Base-by-base conservation (phyloP, 371 early-diverging fungal species). In the Mortierella sp. region DNA sequence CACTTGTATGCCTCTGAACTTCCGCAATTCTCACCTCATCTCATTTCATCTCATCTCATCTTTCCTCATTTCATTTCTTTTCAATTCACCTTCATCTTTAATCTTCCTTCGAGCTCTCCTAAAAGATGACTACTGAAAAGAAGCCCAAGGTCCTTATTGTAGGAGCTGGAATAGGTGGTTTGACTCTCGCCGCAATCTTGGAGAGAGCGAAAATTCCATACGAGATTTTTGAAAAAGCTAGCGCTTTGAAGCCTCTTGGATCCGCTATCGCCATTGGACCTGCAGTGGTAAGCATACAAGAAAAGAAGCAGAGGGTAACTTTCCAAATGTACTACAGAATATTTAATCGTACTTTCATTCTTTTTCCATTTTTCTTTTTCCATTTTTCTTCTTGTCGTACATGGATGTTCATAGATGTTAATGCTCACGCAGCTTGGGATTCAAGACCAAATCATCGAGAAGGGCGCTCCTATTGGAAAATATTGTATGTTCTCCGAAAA, bases 161-260 rank as follows among this genome's bases (percentile, higher is more conserved):
- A 13, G 73, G 73, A 2, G 63, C 66, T 29, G 73, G 73, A 3
- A 31, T 72, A 2, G 73, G 62, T 10, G 73, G 73, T 15, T 35
- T 66, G 47, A 37, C 49, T 29, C 63, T 66, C 3, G 73, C 55
- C 0, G 66, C 62, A 5, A 43, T 66, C 2, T 63, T 72, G 15
- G 63, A 72, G 26, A 26, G 23, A 7, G 66, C 67, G 0, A 55
- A 34, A 0, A 49, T 66, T 31, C 61, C 63, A 15, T 72, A 66
- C 23, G 60, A 59, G n/a, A 51, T 72, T 37, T 72, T 72, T 66
- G 73, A 72, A 40, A 40, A 49, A 9, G 63, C 62, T 22, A 42
- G 17, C 0, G 40, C 0, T 0, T 10, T 66, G 8, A 72, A 66
- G 45, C 66, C 62, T 6, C 22, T 59, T 5, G 64, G 68, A 31